Percentiles rank a stretch among this genome's conserved stretches.
Evolutionary conservation across 495 filamentous ascomycete genomes (phyloP).

Genomic region (Aspergillus cavernicola): DNA sequence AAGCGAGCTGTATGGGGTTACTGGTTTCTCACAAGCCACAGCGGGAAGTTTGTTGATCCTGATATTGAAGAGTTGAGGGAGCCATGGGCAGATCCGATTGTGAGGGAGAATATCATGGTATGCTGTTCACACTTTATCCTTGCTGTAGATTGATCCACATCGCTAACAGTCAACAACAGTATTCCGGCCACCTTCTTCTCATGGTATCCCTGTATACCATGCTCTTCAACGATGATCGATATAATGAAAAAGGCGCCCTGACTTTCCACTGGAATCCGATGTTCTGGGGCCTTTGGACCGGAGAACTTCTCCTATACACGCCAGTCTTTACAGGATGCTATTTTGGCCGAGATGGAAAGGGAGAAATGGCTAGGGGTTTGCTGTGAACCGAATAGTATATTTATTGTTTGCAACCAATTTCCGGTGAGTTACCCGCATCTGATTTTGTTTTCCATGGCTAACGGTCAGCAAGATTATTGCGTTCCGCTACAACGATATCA

Average conservation of each 20-base stretch:
- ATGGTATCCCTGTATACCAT: constrained; percentile 36
- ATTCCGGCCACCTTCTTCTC: constrained; percentile 32
- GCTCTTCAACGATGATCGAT: constrained; percentile 36
- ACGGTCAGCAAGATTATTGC: constrained; percentile 23
- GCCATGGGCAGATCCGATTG: constrained; percentile 35
- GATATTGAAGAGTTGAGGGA: constrained; percentile 32
- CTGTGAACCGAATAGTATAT: constrained; percentile 37
- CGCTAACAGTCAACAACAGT: neutral
- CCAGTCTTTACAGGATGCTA: constrained; percentile 23
- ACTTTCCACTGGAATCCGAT: constrained; percentile 31
- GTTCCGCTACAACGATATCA: constrained; percentile 28
- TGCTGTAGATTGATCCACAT: neutral
- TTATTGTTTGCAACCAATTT: constrained; percentile 32
- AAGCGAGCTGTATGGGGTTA: constrained; percentile 36
- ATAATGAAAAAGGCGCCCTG: constrained; percentile 23
- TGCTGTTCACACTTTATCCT: neutral
- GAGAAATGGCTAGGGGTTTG: constrained; percentile 29
- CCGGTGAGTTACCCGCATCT: neutral
- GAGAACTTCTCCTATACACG: constrained; percentile 28
- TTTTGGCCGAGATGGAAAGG: constrained; percentile 32
- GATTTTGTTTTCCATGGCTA: neutral
- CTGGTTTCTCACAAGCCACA: constrained; percentile 32
- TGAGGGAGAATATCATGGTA: constrained; percentile 33
- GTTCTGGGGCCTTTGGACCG: constrained; percentile 31
- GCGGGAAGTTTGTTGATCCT: constrained; percentile 23